phyloP scores from a whole-genome alignment of 768 basidiomycete genomes.

The Coprinopsis strossmayeri region DNA sequence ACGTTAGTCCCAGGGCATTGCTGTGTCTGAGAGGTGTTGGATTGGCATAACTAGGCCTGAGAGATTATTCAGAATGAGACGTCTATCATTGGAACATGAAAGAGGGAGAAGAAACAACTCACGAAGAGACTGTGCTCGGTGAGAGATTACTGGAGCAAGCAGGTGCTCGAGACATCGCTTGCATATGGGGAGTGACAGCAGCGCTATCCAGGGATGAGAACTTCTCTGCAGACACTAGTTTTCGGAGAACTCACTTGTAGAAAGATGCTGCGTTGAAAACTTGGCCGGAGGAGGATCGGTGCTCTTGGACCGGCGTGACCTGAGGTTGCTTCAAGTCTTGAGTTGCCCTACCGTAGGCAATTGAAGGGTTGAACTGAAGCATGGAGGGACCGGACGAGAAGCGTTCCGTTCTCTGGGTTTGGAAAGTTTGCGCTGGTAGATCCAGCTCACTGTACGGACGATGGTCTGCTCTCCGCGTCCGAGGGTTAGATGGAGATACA shows the following conservation, averaged over 20 bases:
- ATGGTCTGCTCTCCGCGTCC: neutral
- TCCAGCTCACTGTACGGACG: constrained; percentile 4
- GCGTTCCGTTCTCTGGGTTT: neutral
- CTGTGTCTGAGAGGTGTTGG: too few species aligned
- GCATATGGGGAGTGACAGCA: constrained; percentile 5
- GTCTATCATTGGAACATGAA: too few species aligned
- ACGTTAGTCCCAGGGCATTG: too few species aligned
- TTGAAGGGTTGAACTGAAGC: constrained; percentile 37
- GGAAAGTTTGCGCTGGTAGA: too few species aligned
- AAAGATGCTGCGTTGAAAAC: constrained; percentile 30
- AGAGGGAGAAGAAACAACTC: too few species aligned
- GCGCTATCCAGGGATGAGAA: neutral
- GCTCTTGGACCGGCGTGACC: neutral
- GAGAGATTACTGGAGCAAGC: too few species aligned
- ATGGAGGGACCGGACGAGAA: constrained; percentile 12
- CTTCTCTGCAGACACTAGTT: too few species aligned
- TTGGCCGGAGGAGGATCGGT: constrained; percentile 1
- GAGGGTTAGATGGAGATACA: neutral
- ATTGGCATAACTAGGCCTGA: too few species aligned
- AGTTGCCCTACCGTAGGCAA: constrained; percentile 34
- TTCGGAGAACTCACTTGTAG: constrained; percentile 54
- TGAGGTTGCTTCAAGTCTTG: constrained; percentile 2
- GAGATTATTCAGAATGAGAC: too few species aligned
- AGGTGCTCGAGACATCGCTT: too few species aligned
- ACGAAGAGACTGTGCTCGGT: too few species aligned